A percentile compares a stretch with the other conserved stretches of the same genome.
phyloP scores from a whole-genome alignment of 306 rosid species.

The Vigna unguiculata region DNA sequence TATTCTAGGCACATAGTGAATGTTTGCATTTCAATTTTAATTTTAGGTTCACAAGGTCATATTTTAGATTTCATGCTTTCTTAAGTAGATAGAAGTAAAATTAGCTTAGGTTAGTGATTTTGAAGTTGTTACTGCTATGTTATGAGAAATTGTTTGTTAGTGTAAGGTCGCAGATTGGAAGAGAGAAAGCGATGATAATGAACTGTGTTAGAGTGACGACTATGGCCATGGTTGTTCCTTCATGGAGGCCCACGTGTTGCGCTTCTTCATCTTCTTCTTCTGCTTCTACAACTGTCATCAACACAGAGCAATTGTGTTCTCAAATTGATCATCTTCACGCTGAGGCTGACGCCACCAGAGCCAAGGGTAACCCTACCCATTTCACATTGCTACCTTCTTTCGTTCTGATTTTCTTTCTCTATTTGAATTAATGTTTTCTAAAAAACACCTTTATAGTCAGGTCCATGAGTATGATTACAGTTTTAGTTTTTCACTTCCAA shows the following conservation, averaged over 20 bases:
- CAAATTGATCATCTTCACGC: conserved; percentile 80
- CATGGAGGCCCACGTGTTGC: conserved; percentile 43
- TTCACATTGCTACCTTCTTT: not conserved
- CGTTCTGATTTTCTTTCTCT: not conserved
- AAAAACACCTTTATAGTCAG: not conserved
- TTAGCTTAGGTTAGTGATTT: no score
- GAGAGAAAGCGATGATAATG: conserved; percentile 38
- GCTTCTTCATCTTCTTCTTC: conserved; percentile 48
- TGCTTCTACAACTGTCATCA: conserved; percentile 43
- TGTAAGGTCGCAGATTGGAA: not conserved
- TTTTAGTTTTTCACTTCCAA: not conserved
- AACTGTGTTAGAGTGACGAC: conserved; percentile 52
- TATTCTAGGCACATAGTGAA: no score
- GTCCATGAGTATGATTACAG: not conserved
- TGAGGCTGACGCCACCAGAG: conserved; percentile 70
- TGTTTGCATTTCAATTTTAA: no score
- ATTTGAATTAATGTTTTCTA: not conserved
- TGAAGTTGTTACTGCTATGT: no score
- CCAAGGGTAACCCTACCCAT: conserved; percentile 62
- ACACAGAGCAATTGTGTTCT: conserved; percentile 67
- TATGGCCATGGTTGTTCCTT: conserved; percentile 53
- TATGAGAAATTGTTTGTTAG: no score
- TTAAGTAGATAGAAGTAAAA: no score
- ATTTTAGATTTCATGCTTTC: no score
- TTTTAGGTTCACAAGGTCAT: no score